Evolutionary conservation across 257 asterid species (phyloP), one percentile per base, ranked within the genome.

Genomic region (Primulina eburnea): DNA sequence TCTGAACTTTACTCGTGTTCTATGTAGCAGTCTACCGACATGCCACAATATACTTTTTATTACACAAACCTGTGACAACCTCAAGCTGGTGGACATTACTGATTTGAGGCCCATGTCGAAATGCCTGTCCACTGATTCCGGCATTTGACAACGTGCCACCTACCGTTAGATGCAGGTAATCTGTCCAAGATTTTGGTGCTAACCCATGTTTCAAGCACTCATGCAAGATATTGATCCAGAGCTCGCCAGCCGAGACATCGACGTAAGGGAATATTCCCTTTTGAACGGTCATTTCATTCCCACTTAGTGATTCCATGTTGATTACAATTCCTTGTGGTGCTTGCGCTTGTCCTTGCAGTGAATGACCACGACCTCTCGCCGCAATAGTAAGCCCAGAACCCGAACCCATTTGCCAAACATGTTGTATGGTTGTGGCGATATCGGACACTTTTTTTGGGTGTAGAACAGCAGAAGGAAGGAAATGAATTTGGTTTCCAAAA

Each of bases 161-260:
- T 21, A 90, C 95, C 0, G 97, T 88, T 0, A 93, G 83, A 70
- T 90, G 98, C 7, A 93, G 75, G 74, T 93, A 93, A 64, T 93
- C 98, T 0, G 98, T 93, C 98, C 98, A 93, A 24, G 97, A 83
- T 75, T 86, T 90, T 0, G 98, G 98, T 1, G 98, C 89, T 38
- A 93, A 60, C 16, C 94, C 97, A 29, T 75, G 73, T 59, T 84
- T 87, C 73, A 92, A 64, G 71, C 92, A 81, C 75, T 88, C 92
- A 61, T 85, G 79, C 76, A 92, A 60, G 67, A 92, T 77, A 63
- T 84, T 82, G 69, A 90, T 90, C 98, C 98, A 92, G n/a, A 90
- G 66, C 73, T 92, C 96, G 3, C 98, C 97, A 24, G 91, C 95
- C 0, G 85, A 61, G 29, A 82, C 89, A 68, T 92, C 98, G 8